phyloP scores from a whole-genome alignment of 768 basidiomycete species.

The Daedaleopsis nitida region DNA sequence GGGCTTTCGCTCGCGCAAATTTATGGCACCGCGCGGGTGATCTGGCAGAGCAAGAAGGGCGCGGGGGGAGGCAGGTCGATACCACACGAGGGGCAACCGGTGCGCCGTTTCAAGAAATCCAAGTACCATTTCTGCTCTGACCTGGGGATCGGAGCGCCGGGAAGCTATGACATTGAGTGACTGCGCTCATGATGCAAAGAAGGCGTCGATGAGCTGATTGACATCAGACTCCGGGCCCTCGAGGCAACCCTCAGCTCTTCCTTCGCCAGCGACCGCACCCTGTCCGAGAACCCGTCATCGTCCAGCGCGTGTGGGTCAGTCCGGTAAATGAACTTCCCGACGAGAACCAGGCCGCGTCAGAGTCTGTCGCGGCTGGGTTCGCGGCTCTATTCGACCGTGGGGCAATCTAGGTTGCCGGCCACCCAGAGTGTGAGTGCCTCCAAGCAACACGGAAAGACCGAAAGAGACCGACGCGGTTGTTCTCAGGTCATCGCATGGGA shows the following conservation, averaged over 20 bases:
- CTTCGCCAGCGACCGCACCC: conserved; percentile 10
- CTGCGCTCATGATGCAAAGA: conserved; percentile 22
- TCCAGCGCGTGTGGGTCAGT: conserved; percentile 1
- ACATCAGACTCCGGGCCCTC: conserved; percentile 20
- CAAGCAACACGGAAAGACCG: conserved; percentile 1
- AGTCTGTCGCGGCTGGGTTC: not conserved
- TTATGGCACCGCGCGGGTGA: conserved; percentile 4
- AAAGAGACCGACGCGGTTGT: conserved; percentile 10
- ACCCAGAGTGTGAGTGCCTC: conserved; percentile 5
- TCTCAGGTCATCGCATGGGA: conserved; percentile 10
- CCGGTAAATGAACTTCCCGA: conserved; percentile 18
- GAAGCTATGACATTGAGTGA: conserved; percentile 15
- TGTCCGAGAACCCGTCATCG: not conserved
- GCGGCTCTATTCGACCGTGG: conserved; percentile 6
- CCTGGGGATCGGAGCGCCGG: conserved; percentile 19
- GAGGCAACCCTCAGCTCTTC: conserved; percentile 14
- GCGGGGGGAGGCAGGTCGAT: conserved; percentile 3
- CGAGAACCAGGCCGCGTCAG: conserved; percentile 8
- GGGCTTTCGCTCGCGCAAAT: not conserved
- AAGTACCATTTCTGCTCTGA: conserved; percentile 6
- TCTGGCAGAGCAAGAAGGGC: conserved; percentile 7
- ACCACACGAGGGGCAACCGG: conserved; percentile 5
- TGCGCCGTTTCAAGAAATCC: conserved; percentile 14
- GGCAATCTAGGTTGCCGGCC: conserved; percentile 19
- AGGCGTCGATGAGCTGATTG: conserved; percentile 21